Conservation (phyloP, 371 early-diverging fungal genomes). For the Rhizopus delemar region DNA sequence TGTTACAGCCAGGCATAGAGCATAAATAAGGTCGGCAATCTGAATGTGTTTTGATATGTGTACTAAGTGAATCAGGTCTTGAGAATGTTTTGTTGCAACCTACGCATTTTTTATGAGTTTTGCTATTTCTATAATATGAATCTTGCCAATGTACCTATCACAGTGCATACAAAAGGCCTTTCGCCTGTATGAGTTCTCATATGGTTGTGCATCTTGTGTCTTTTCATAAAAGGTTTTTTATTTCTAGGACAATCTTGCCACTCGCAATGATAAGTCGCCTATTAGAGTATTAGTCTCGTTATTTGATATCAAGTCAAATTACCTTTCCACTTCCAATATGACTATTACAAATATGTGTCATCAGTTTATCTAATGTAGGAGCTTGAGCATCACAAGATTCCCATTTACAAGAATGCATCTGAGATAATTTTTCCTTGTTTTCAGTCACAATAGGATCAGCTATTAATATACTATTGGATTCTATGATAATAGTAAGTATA, state of each 20-base stretch:
- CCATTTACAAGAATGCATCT: conserved; percentile 61
- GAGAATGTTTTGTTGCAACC: conserved; percentile 85
- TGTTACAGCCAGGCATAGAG: conserved; percentile 56
- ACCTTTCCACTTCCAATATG: conserved; percentile 36
- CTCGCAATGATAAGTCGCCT: conserved; percentile 76
- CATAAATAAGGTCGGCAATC: conserved; percentile 74
- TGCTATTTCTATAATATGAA: background rate
- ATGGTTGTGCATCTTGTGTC: conserved; percentile 90
- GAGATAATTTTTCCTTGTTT: conserved; percentile 8
- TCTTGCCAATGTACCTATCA: conserved; percentile 7
- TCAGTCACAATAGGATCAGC: background rate
- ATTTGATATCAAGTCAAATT: too few species aligned
- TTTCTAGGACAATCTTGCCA: conserved; percentile 81
- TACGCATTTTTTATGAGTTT: background rate
- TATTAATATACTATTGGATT: conserved; percentile 1
- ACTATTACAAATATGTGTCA: conserved; percentile 29
- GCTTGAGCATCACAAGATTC: conserved; percentile 56
- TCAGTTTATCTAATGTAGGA: conserved; percentile 48
- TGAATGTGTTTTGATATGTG: conserved; percentile 87
- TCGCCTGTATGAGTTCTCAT: conserved; percentile 87
- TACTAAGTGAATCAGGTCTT: conserved; percentile 86
- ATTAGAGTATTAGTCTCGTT: background rate
- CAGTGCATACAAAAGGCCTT: conserved; percentile 60
- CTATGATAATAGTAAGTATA: too few species aligned
- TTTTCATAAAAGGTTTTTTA: conserved; percentile 80